A percentile compares a stretch with the other conserved stretches of the same genome.
Evolutionary conservation across 2,329 filamentous ascomycete species (phyloP).

Genomic region (Diaporthe aspalathi): DNA sequence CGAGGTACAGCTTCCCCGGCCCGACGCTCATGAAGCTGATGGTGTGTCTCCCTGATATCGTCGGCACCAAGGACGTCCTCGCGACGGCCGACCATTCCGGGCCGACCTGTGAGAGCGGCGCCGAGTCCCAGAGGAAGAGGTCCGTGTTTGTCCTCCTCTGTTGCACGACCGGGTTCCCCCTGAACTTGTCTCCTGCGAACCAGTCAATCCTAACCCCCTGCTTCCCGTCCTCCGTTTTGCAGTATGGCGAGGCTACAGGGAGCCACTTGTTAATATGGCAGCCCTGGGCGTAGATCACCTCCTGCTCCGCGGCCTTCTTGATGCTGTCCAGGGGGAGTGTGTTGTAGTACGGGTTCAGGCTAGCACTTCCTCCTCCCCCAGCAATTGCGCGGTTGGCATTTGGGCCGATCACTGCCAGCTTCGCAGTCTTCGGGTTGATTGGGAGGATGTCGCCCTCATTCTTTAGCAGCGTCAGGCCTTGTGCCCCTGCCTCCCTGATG

Average conservation of each 20-base stretch:
- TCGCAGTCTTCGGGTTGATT: conserved; percentile 64
- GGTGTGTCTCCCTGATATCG: conserved; percentile 70
- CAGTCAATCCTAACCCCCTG: conserved; percentile 74
- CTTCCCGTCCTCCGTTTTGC: conserved; percentile 66
- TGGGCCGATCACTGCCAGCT: conserved; percentile 74
- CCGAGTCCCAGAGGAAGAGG: conserved; percentile 78
- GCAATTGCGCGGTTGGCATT: conserved; percentile 76
- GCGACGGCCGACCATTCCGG: conserved; percentile 74
- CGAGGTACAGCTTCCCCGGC: conserved; percentile 69
- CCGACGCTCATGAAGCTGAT: conserved; percentile 77
- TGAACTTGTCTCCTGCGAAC: conserved; percentile 72
- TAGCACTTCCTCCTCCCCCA: conserved; percentile 76
- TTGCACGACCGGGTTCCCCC: conserved; percentile 65
- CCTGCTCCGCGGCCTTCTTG: conserved; percentile 61
- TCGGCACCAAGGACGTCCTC: conserved; percentile 69
- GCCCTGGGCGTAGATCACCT: conserved; percentile 70
- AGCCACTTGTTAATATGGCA: conserved; percentile 75
- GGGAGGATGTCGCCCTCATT: conserved; percentile 71
- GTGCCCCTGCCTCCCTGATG: conserved; percentile 70
- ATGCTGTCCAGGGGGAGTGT: conserved; percentile 74
- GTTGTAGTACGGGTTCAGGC: conserved; percentile 76
- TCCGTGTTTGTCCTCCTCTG: conserved; percentile 73
- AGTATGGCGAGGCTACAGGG: conserved; percentile 70
- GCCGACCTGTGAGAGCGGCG: conserved; percentile 68
- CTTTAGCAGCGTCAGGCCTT: conserved; percentile 73